Conservation (phyloP, 192 early-diverging fungal species). For the Entrophospora sp. region DNA sequence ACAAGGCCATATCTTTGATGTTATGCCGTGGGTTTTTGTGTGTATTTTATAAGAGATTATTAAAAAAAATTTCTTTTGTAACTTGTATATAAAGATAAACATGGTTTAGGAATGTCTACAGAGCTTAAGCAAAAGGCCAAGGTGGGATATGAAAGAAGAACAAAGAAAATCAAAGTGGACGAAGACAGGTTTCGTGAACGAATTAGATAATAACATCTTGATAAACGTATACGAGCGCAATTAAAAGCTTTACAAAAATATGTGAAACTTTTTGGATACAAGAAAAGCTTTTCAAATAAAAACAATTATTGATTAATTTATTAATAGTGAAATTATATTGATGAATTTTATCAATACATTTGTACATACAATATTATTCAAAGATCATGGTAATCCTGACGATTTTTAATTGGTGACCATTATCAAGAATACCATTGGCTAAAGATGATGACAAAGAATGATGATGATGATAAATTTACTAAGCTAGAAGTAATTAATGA, state of each 20-base stretch:
- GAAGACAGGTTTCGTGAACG: slow-evolving; percentile 25
- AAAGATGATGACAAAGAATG: no score
- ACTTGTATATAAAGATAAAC: no score
- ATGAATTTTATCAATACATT: neutral
- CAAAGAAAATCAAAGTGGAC: slow-evolving; percentile 21
- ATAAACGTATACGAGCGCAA: slow-evolving; percentile 16
- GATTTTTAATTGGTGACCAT: no score
- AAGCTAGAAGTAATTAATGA: no score
- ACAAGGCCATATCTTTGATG: neutral
- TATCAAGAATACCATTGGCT: no score
- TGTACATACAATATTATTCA: no score
- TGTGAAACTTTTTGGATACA: slow-evolving; percentile 30
- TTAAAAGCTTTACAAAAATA: slow-evolving; percentile 17
- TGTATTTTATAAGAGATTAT: neutral
- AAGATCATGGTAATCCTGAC: no score
- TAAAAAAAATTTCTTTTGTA: neutral
- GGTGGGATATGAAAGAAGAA: slow-evolving; percentile 9
- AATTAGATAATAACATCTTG: slow-evolving; percentile 17
- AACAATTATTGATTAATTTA: no score
- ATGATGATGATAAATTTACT: no score
- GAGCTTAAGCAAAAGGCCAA: slow-evolving; percentile 22
- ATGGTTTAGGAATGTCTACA: slow-evolving; percentile 31
- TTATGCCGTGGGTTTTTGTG: neutral
- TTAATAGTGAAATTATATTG: no score
- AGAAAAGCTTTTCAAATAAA: slow-evolving; percentile 9